Percentiles rank a stretch among this genome's conserved stretches.
phyloP scores from a whole-genome alignment of 768 basidiomycete species.

The Russula sp. region DNA sequence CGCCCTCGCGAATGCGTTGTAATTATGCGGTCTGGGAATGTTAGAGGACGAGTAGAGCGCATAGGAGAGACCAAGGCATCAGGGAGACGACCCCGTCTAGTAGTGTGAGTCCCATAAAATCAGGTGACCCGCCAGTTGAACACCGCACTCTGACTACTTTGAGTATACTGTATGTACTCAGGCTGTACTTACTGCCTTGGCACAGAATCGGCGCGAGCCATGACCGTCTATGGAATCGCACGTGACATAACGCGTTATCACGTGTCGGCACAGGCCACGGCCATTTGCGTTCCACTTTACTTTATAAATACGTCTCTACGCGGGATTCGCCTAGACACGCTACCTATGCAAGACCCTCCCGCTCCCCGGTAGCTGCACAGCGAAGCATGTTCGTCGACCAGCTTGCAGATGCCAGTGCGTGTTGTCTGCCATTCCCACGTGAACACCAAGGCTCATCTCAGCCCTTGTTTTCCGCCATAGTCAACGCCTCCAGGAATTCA shows the following conservation, averaged over 20 bases:
- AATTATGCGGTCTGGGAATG: slow-evolving; percentile 31
- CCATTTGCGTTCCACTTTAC: neutral
- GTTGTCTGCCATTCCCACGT: neutral
- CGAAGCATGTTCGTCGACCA: neutral
- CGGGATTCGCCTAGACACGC: neutral
- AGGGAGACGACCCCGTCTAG: neutral
- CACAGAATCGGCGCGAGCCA: neutral
- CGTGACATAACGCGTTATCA: neutral
- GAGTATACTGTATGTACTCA: too few relatives aligned
- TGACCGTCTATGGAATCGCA: too few relatives aligned
- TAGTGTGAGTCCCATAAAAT: neutral
- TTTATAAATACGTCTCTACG: neutral
- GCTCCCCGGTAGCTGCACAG: neutral
- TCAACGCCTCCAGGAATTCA: too few relatives aligned
- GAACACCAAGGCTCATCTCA: too few relatives aligned
- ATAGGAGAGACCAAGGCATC: slow-evolving; percentile 1
- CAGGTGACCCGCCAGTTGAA: neutral
- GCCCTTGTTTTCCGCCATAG: too few relatives aligned
- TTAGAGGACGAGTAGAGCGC: neutral
- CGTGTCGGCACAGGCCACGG: neutral
- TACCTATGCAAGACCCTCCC: neutral
- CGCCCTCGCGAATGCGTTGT: slow-evolving; percentile 36
- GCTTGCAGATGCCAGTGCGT: slow-evolving; percentile 5
- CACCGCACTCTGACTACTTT: neutral
- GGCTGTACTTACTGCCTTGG: too few relatives aligned